These are phyloP conservation scores for Aspergillus sp. DNA, from an alignment of 2,329 filamentous ascomycete species.

Conservation along the genomic window DNA sequence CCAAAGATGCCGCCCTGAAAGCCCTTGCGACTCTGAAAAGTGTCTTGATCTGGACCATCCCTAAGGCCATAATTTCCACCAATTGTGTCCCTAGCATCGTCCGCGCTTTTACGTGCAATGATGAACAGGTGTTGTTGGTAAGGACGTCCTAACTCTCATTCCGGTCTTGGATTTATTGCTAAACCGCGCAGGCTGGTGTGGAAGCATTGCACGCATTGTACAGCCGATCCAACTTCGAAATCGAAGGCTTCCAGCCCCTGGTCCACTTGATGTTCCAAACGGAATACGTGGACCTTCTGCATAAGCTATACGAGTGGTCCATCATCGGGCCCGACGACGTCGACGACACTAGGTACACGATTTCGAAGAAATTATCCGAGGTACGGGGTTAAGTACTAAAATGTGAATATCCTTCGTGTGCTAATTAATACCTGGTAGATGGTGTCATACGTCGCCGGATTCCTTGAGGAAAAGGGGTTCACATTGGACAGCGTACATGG, in stretches of 20 bases:
- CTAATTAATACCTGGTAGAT: slow-evolving; percentile 46
- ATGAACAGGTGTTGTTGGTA: slow-evolving; percentile 68
- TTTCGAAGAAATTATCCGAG: slow-evolving; percentile 91
- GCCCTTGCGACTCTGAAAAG: slow-evolving; percentile 69
- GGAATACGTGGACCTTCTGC: slow-evolving; percentile 63
- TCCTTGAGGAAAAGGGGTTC: slow-evolving; percentile 68
- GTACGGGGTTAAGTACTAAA: slow-evolving; percentile 33
- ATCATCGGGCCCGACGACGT: slow-evolving; percentile 70
- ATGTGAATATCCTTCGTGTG: slow-evolving; percentile 18
- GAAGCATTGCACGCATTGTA: slow-evolving; percentile 81
- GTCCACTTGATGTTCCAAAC: slow-evolving; percentile 70
- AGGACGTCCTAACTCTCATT: slow-evolving; percentile 16
- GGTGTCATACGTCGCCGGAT: slow-evolving; percentile 74
- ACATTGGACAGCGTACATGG: slow-evolving; percentile 50
- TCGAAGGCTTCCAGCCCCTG: slow-evolving; percentile 69
- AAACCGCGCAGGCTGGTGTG: slow-evolving; percentile 56
- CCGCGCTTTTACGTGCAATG: slow-evolving; percentile 59
- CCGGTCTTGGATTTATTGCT: slow-evolving; percentile 3
- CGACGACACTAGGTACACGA: slow-evolving; percentile 83
- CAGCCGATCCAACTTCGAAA: slow-evolving; percentile 62
- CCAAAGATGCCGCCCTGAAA: slow-evolving; percentile 65
- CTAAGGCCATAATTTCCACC: slow-evolving; percentile 66
- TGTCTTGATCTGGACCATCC: slow-evolving; percentile 78
- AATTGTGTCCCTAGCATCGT: slow-evolving; percentile 63
- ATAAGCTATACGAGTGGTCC: slow-evolving; percentile 71